Conservation (phyloP, 768 basidiomycete genomes). For the Mycena metata region DNA sequence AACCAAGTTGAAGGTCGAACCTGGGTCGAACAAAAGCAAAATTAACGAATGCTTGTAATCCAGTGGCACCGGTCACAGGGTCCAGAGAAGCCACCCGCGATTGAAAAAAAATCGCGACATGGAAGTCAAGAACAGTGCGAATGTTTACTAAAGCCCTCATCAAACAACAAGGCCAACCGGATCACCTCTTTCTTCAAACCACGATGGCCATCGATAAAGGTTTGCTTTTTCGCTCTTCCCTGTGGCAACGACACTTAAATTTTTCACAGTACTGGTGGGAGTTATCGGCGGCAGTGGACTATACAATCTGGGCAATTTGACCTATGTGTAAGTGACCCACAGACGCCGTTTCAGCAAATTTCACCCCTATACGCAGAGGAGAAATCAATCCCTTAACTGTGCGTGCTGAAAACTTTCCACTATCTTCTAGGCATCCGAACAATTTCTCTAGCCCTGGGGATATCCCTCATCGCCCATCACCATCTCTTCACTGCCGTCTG, state of each 20-base stretch:
- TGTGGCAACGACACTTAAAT: background rate
- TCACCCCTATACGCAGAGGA: conserved; percentile 58
- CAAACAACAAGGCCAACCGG: too few species aligned
- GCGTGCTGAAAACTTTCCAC: conserved; percentile 41
- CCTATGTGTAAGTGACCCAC: conserved; percentile 74
- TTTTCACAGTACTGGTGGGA: conserved; percentile 79
- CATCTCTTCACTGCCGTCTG: conserved; percentile 90
- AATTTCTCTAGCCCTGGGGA: conserved; percentile 87
- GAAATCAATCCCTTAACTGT: conserved; percentile 88
- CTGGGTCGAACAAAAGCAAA: too few species aligned
- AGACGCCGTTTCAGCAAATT: background rate
- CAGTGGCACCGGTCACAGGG: too few species aligned
- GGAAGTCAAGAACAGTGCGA: too few species aligned
- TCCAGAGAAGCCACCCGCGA: too few species aligned
- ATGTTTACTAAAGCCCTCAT: too few species aligned
- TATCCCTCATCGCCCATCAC: conserved; percentile 90
- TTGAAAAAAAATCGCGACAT: too few species aligned
- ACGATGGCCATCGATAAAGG: too few species aligned
- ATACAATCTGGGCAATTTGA: conserved; percentile 94
- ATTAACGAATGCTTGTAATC: too few species aligned
- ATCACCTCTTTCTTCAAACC: too few species aligned
- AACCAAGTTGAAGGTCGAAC: too few species aligned
- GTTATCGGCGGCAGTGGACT: conserved; percentile 94
- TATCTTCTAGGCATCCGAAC: background rate
- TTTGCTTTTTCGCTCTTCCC: too few species aligned